Evolutionary conservation across 2,329 filamentous ascomycete species (phyloP).

Genomic region (Pseudogymnoascus sp.): DNA sequence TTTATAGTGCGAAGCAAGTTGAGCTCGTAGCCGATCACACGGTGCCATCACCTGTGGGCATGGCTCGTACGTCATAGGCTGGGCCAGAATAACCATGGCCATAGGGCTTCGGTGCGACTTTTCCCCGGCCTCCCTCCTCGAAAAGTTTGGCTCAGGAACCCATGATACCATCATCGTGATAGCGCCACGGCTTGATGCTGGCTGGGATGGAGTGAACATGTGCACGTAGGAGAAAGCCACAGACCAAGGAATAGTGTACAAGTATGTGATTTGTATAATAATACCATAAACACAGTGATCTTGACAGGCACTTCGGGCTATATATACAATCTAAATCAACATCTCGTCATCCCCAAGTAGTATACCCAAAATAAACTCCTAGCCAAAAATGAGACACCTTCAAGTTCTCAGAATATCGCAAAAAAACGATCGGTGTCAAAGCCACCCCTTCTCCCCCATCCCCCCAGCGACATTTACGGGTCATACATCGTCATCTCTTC

Average conservation of each 20-base stretch:
- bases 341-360: background rate
- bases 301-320: background rate
- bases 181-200: background rate
- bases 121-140: background rate
- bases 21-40: background rate
- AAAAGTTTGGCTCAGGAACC: background rate
- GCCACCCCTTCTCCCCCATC: background rate
- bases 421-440: background rate
- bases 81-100: background rate
- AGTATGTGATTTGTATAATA: background rate
- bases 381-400: background rate
- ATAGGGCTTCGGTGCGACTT: background rate
- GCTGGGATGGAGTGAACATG: background rate
- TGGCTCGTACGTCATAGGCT: background rate
- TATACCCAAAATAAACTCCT: background rate
- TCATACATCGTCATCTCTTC: constrained; percentile 23
- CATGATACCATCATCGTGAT: background rate
- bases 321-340: background rate
- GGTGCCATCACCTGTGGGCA: constrained; percentile 1
- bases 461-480: constrained; percentile 12
- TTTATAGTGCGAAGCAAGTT: constrained; percentile 1
- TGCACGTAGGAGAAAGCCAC: background rate
- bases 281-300: background rate
- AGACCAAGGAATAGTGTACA: background rate
- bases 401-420: background rate